Conservation (phyloP, 2,329 filamentous ascomycete species). For the Magnaporthales sp. region DNA sequence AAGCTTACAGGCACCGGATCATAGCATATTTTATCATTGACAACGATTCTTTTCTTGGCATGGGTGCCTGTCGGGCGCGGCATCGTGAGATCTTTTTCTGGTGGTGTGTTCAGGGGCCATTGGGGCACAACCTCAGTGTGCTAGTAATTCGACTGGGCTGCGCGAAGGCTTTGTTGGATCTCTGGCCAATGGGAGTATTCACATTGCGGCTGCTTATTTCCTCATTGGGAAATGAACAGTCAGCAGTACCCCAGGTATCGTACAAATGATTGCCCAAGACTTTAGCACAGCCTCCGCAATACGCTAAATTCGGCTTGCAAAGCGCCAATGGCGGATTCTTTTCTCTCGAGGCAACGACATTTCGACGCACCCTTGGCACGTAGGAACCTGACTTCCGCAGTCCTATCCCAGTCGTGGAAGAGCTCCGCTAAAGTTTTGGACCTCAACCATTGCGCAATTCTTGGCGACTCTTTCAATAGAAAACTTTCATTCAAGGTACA, state of each 20-base stretch:
- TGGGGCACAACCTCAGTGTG: neutral
- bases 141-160: neutral
- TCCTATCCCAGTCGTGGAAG: neutral
- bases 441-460: neutral
- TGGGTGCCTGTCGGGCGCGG: neutral
- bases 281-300: neutral
- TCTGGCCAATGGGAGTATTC: neutral
- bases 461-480: too few relatives aligned
- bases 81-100: constrained; percentile 2
- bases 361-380: neutral
- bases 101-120: neutral
- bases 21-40: neutral
- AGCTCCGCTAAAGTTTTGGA: neutral
- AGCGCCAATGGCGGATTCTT: neutral
- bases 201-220: neutral
- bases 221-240: neutral
- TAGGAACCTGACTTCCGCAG: neutral
- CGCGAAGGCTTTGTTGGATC: neutral
- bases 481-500: too few relatives aligned
- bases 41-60: neutral
- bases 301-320: neutral
- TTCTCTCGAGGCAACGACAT: neutral
- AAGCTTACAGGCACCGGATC: neutral
- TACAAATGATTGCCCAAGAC: neutral
- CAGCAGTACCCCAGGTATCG: neutral